Evolutionary conservation across 1,284 basidiomycete genomes (phyloP).

Genomic region (Ceratobasidium theobromae): DNA sequence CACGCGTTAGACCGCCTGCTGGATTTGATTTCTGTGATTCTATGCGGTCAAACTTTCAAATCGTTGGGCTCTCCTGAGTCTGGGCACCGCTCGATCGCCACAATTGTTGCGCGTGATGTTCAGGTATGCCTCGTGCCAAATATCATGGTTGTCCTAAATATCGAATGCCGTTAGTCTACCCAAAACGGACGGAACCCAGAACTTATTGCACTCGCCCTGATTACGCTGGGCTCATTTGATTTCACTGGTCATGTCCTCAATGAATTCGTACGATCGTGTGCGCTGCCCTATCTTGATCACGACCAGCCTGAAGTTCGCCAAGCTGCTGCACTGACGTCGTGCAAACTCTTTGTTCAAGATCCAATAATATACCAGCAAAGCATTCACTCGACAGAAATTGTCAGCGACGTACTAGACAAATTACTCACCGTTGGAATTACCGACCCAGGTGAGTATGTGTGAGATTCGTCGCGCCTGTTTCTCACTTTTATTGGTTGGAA

Average conservation of each 20-base stretch:
- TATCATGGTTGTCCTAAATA: not conserved
- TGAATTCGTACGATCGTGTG: slow-evolving; percentile 93
- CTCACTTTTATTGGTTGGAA: slow-evolving; percentile 40
- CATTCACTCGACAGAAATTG: slow-evolving; percentile 95
- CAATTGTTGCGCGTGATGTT: slow-evolving; percentile 42
- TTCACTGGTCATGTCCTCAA: slow-evolving; percentile 94
- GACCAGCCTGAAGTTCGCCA: slow-evolving; percentile 87
- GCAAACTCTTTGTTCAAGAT: slow-evolving; percentile 88
- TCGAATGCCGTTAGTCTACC: not conserved
- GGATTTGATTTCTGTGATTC: slow-evolving; percentile 75
- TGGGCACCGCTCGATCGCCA: slow-evolving; percentile 26
- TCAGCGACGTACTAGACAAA: slow-evolving; percentile 97
- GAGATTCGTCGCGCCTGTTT: slow-evolving; percentile 22
- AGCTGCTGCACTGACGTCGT: slow-evolving; percentile 92
- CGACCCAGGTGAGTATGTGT: slow-evolving; percentile 74
- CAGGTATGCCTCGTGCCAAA: slow-evolving; percentile 37
- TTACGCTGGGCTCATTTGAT: slow-evolving; percentile 90
- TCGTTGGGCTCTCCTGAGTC: slow-evolving; percentile 74
- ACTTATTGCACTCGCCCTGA: slow-evolving; percentile 81
- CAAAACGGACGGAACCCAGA: slow-evolving; percentile 50
- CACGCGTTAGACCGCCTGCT: slow-evolving; percentile 71
- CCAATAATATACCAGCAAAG: slow-evolving; percentile 97
- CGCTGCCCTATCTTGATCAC: slow-evolving; percentile 92
- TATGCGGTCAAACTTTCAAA: slow-evolving; percentile 83
- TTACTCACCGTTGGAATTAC: slow-evolving; percentile 95